Evolutionary conservation across 345 rosid species (phyloP).

Genomic region (Fremontodendron californicum): DNA sequence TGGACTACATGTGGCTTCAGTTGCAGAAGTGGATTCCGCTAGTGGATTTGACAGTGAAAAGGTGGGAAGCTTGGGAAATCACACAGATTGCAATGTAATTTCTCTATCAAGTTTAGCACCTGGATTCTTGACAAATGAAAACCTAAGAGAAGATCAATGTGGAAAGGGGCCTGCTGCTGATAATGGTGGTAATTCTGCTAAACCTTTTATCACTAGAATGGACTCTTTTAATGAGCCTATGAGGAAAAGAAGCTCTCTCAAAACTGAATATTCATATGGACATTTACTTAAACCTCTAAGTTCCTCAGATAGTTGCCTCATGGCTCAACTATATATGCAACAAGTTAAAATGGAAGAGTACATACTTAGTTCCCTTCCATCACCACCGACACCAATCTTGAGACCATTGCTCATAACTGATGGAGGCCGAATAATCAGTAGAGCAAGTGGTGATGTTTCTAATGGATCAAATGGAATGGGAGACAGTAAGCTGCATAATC

Average conservation of each 20-base stretch:
- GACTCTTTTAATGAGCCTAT: slow-evolving; percentile 22
- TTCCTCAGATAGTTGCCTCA: slow-evolving; percentile 56
- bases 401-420: slow-evolving; percentile 63
- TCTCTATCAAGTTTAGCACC: slow-evolving; percentile 22
- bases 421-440: slow-evolving; percentile 49
- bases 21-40: slow-evolving; percentile 35
- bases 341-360: slow-evolving; percentile 44
- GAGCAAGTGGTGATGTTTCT: slow-evolving; percentile 26
- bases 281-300: slow-evolving; percentile 43
- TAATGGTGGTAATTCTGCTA: slow-evolving; percentile 1
- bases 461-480: slow-evolving; percentile 4
- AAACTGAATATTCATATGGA: slow-evolving; percentile 28
- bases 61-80: slow-evolving; percentile 23
- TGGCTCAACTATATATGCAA: slow-evolving; percentile 61
- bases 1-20: slow-evolving; percentile 25
- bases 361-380: slow-evolving; percentile 37
- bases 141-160: slow-evolving; percentile 19
- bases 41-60: slow-evolving; percentile 21
- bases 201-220: slow-evolving; percentile 18
- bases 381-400: slow-evolving; percentile 32
- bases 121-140: slow-evolving; percentile 26
- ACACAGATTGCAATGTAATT: slow-evolving; percentile 23
- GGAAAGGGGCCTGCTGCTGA: slow-evolving; percentile 16
- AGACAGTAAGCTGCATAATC: slow-evolving; percentile 23
- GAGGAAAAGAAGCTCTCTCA: slow-evolving; percentile 40